Conservation (phyloP, 2,329 filamentous ascomycete genomes). For the Lachnellula cervina region DNA sequence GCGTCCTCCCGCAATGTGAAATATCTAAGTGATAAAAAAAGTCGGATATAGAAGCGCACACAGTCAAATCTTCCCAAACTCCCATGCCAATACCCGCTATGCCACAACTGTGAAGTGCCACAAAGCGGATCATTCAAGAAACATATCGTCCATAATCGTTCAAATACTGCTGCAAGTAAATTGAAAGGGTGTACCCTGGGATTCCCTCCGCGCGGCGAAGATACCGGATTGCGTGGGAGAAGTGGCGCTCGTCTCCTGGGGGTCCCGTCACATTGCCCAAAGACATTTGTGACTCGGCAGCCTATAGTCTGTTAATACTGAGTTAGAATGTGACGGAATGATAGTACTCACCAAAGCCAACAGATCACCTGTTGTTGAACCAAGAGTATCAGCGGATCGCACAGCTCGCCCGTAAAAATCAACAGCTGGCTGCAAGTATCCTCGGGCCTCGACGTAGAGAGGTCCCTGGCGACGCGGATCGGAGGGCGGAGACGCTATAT, state of each 20-base stretch:
- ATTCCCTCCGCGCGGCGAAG: slow-evolving; percentile 40
- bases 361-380: slow-evolving; percentile 37
- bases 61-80: too few relatives aligned
- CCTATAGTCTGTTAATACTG: slow-evolving; percentile 28
- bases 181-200: slow-evolving; percentile 38
- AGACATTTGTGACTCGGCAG: slow-evolving; percentile 49
- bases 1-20: too few relatives aligned
- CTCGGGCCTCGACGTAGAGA: slow-evolving; percentile 48
- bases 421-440: slow-evolving; percentile 44
- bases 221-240: slow-evolving; percentile 41
- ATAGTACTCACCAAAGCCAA: slow-evolving; percentile 38
- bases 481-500: slow-evolving; percentile 27
- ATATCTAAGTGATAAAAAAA: too few relatives aligned
- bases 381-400: slow-evolving; percentile 36
- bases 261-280: slow-evolving; percentile 45
- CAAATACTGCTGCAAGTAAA: slow-evolving; percentile 45
- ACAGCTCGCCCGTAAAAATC: slow-evolving; percentile 47
- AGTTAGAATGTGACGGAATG: not conserved
- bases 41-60: too few relatives aligned
- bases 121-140: slow-evolving; percentile 5
- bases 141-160: slow-evolving; percentile 40
- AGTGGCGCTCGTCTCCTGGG: slow-evolving; percentile 40
- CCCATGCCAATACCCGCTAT: not conserved
- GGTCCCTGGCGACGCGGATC: slow-evolving; percentile 31
- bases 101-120: not conserved